Evolutionary conservation across 2,329 filamentous ascomycete species (phyloP).

Genomic region (Fusarium guadeloupense): DNA sequence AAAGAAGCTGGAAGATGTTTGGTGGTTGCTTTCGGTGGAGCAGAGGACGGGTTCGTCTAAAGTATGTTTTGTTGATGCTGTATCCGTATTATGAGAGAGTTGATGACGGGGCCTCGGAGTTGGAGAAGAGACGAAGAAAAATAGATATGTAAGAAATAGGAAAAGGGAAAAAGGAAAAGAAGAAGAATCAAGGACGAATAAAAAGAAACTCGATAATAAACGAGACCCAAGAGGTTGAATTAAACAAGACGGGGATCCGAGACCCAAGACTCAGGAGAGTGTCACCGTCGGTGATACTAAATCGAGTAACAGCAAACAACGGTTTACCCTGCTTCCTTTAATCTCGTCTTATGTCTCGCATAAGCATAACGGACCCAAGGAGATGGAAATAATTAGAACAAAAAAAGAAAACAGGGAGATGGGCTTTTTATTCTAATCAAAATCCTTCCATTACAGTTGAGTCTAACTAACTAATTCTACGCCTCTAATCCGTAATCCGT

Average conservation of each 20-base stretch:
- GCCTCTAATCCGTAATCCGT: not conserved
- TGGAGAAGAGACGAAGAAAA: not conserved
- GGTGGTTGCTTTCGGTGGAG: constrained; percentile 22
- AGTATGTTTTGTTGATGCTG: constrained; percentile 9
- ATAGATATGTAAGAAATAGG: not conserved
- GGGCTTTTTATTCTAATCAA: not conserved
- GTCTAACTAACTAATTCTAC: not conserved
- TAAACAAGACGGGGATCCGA: constrained; percentile 17
- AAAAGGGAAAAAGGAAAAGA: not conserved
- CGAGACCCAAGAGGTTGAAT: constrained; percentile 21
- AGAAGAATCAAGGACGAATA: constrained; percentile 1
- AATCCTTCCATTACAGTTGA: not conserved
- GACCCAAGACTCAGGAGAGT: constrained; percentile 19
- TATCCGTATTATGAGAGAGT: not conserved
- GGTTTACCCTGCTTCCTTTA: constrained; percentile 16
- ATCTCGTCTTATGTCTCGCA: constrained; percentile 27
- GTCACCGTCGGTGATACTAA: constrained; percentile 31
- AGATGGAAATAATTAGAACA: not conserved
- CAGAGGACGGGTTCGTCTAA: not conserved
- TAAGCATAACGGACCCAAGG: constrained; percentile 4
- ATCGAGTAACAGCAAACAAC: constrained; percentile 17
- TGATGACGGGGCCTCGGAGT: not conserved
- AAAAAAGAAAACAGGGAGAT: constrained; percentile 3
- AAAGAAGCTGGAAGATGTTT: constrained; percentile 15
- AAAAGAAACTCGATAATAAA: constrained; percentile 11